Conservation (phyloP, 305 asterid species). For the Rubia peregrina region DNA sequence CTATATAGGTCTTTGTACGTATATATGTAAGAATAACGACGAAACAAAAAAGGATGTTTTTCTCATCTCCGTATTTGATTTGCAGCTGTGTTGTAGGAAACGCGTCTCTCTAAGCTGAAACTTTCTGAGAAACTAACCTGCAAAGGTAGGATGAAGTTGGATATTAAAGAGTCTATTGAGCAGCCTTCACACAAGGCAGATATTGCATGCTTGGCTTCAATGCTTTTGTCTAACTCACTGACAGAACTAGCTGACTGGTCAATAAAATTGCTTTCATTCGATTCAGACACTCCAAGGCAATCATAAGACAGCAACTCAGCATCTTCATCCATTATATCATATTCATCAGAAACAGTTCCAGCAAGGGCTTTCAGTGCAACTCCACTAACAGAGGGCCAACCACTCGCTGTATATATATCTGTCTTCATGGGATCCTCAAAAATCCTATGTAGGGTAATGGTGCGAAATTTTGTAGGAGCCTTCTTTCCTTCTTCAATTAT, state of each 20-base stretch:
- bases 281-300: conserved; percentile 14
- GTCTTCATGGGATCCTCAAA: conserved; percentile 43
- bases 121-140: conserved; percentile 55
- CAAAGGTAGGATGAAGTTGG: conserved; percentile 94
- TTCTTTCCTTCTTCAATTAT: conserved; percentile 93
- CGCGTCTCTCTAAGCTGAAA: background rate
- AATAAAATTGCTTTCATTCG: conserved; percentile 12
- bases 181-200: conserved; percentile 96
- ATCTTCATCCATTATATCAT: conserved; percentile 45
- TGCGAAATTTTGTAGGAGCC: conserved; percentile 57
- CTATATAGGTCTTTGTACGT: background rate
- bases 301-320: conserved; percentile 18
- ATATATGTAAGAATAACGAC: too few species aligned
- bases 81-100: background rate
- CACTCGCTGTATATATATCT: conserved; percentile 79
- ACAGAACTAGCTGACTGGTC: conserved; percentile 61
- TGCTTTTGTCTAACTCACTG: conserved; percentile 60
- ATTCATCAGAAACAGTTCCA: conserved; percentile 74
- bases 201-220: conserved; percentile 89
- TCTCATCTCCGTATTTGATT: background rate
- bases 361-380: conserved; percentile 77
- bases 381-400: conserved; percentile 97
- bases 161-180: conserved; percentile 83
- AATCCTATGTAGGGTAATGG: conserved; percentile 60
- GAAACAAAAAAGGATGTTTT: background rate